phyloP scores from a whole-genome alignment of 148 eudicot genomes.

The Nyssa sinensis region DNA sequence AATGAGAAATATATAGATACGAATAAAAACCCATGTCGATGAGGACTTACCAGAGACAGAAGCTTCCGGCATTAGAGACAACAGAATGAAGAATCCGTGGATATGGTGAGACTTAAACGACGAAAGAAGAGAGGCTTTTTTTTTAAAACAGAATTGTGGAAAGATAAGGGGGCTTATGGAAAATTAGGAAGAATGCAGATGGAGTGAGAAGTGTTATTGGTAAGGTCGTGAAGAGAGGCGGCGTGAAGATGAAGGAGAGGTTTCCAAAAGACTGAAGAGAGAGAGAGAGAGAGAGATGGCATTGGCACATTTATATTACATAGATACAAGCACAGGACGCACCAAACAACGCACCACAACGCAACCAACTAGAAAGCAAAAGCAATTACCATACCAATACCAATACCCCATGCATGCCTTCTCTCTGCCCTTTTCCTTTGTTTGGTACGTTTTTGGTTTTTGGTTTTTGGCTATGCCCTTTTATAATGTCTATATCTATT shows the following conservation, averaged over 20 bases:
- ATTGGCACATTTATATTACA: background rate
- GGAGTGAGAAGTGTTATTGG: constrained; percentile 11
- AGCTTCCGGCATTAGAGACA: constrained; percentile 8
- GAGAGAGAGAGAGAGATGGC: constrained; percentile 12
- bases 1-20: background rate
- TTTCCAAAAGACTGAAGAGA: background rate
- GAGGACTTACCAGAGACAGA: constrained; percentile 15
- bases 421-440: background rate
- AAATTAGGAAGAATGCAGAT: constrained; percentile 1
- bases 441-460: constrained; percentile 30
- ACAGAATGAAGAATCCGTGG: constrained; percentile 1
- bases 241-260: constrained; percentile 23
- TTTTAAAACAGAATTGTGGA: background rate
- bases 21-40: constrained; percentile 2
- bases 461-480: constrained; percentile 19
- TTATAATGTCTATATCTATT: no score
- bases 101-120: background rate
- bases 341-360: constrained; percentile 26
- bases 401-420: constrained; percentile 26
- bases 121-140: background rate
- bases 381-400: constrained; percentile 18
- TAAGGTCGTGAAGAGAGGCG: constrained; percentile 19
- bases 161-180: background rate
- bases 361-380: constrained; percentile 12
- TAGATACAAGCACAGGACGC: constrained; percentile 12